Evolutionary conservation across 1,284 basidiomycete genomes (phyloP).

Genomic region (Ceratobasidium sp.): DNA sequence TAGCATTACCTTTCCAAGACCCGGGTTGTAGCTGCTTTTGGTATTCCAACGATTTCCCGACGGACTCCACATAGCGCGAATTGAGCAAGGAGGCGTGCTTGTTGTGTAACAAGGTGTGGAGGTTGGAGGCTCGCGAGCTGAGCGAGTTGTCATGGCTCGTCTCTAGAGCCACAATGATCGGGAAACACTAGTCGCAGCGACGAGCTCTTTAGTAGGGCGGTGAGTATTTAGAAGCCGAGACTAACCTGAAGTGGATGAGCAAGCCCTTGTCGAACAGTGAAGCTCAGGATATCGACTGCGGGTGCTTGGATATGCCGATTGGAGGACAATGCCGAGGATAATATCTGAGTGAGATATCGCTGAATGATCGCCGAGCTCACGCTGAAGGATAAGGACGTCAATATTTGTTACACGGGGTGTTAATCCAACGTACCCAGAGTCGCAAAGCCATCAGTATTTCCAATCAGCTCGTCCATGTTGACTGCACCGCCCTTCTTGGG

Average conservation of each 20-base stretch:
- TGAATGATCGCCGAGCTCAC: conserved; percentile 94
- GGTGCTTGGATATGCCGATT: conserved; percentile 75
- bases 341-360: conserved; percentile 83
- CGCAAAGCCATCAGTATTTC: conserved; percentile 94
- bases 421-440: conserved; percentile 76
- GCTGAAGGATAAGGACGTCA: conserved; percentile 53
- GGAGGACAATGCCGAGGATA: conserved; percentile 79
- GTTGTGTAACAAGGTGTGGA: conserved; percentile 83
- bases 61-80: conserved; percentile 80
- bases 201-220: no score
- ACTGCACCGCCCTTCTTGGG: conserved; percentile 60
- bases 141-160: conserved; percentile 71
- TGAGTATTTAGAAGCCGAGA: conserved; percentile 2
- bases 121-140: conserved; percentile 75
- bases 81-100: conserved; percentile 93
- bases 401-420: not conserved
- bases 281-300: conserved; percentile 89
- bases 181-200: conserved; percentile 70
- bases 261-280: conserved; percentile 93
- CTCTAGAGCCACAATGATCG: conserved; percentile 91
- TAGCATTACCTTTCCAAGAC: conserved; percentile 56
- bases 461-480: conserved; percentile 91
- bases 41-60: conserved; percentile 81
- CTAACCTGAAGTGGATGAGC: conserved; percentile 89
- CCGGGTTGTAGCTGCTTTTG: conserved; percentile 65